Base-by-base conservation (phyloP, 208 protist genomes). In the Wallacemonas collosoma region DNA sequence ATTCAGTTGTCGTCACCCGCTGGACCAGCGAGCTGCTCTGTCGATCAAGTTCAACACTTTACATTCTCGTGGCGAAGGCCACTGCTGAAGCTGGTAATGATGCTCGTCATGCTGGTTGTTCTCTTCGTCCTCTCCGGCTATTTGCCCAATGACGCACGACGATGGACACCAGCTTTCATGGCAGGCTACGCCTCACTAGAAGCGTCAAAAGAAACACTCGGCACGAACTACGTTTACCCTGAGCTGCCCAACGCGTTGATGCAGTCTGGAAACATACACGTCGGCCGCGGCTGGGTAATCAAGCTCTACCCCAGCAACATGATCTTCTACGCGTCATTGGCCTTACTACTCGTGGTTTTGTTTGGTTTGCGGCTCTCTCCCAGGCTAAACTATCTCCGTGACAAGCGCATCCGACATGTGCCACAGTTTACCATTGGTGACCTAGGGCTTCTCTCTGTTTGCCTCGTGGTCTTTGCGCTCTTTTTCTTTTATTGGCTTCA, bases 281-380 rank as follows among this genome's bases (percentile, higher is more conserved):
- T 79, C 44, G 80, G 71, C 5, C 64, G 79, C 1, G 11, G 66
- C 39, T 35, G 85, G 40, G 68, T 75, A 9, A 72, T 93, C 61
- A 93, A 93, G 61, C 47, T 88, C 43, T 93, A 79, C 63, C 87
- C 87, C 38, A 79, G 80, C 68, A 93, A 89, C 68, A 51, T 89
- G 5, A 83, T 93, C 70, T 89, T 90, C 62, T 93, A 81, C 60
- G 63, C 48, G n/a, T 93, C 84, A 55, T 54, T 88, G 26, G 44
- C 85, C 3, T 2, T 77, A 6, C 17, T 79, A 38, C 48, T 81
- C 11, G 50, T 86, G 5, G 51, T 70, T 2, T 58, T 71, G 48
- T 78, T 71, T n/a, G 60, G 77, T 17, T 47, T 88, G 66, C 77
- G 80, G 48, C 70, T 62, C 58, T 76, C 69, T 35, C 69, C 41